phyloP scores from a whole-genome alignment of 2,329 filamentous ascomycete genomes.

The Paracamarosporium sp. region DNA sequence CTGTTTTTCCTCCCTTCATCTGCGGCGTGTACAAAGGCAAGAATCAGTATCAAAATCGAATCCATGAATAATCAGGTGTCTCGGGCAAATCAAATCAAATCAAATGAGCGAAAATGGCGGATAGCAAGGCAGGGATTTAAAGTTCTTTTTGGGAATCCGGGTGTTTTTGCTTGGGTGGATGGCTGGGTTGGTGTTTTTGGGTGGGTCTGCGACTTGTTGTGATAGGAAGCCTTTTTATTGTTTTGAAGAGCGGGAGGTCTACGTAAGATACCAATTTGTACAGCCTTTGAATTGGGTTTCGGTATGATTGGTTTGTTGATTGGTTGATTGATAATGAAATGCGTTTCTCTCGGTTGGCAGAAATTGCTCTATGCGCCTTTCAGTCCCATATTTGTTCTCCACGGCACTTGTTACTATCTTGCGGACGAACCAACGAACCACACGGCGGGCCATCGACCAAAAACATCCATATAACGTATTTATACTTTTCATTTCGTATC shows the following conservation, averaged over 20 bases:
- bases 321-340: no score
- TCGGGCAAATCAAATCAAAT: not conserved
- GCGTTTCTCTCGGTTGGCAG: no score
- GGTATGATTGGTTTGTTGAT: not conserved
- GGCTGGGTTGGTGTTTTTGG: not conserved
- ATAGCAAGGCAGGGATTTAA: no score
- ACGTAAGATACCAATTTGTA: constrained; percentile 4
- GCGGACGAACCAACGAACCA: no score
- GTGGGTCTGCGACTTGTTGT: not conserved
- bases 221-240: not conserved
- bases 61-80: not conserved
- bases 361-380: no score
- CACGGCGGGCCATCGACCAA: no score
- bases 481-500: no score
- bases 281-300: not conserved
- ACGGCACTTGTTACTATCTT: no score
- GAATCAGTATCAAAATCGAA: not conserved
- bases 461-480: no score
- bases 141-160: no score
- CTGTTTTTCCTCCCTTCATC: not conserved
- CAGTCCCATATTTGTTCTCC: no score
- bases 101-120: not conserved
- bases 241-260: not conserved
- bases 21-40: constrained; percentile 7
- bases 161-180: no score